phyloP scores from a whole-genome alignment of 2,329 filamentous ascomycete species.

The Alternaria rosae region DNA sequence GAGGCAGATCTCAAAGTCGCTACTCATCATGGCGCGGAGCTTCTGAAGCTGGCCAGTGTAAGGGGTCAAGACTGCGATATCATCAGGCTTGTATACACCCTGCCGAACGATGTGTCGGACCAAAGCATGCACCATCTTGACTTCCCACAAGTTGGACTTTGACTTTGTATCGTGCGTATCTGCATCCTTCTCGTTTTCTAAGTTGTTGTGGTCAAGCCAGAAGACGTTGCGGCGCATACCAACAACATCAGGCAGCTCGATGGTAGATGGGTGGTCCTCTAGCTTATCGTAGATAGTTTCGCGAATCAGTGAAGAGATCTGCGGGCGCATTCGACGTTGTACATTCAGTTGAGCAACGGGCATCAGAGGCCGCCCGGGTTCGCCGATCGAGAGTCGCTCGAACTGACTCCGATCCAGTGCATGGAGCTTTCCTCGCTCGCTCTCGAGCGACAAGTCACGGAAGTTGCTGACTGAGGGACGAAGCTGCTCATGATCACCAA shows the following conservation, averaged over 20 bases:
- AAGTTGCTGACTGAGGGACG: slow-evolving; percentile 66
- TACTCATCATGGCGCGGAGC: slow-evolving; percentile 56
- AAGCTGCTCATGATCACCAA: slow-evolving; percentile 70
- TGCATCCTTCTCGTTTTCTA: slow-evolving; percentile 48
- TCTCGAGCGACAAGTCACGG: slow-evolving; percentile 59
- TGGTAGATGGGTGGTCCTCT: slow-evolving; percentile 56
- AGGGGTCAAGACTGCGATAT: slow-evolving; percentile 76
- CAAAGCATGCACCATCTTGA: slow-evolving; percentile 68
- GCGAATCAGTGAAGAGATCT: slow-evolving; percentile 66
- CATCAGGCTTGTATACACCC: slow-evolving; percentile 63
- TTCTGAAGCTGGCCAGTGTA: slow-evolving; percentile 66
- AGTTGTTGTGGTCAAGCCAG: slow-evolving; percentile 67
- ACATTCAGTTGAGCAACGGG: slow-evolving; percentile 56
- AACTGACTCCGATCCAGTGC: slow-evolving; percentile 68
- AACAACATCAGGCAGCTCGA: slow-evolving; percentile 56
- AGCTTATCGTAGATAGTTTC: slow-evolving; percentile 65
- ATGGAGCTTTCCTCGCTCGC: slow-evolving; percentile 57
- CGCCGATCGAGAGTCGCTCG: slow-evolving; percentile 61
- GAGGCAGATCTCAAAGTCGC: slow-evolving; percentile 67
- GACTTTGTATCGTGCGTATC: slow-evolving; percentile 50
- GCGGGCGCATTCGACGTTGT: slow-evolving; percentile 72
- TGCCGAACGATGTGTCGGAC: slow-evolving; percentile 72
- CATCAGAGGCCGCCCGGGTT: slow-evolving; percentile 28
- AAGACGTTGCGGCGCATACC: slow-evolving; percentile 64
- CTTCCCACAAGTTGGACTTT: slow-evolving; percentile 65